These are phyloP conservation scores for Pyricularia sp. DNA, from an alignment of 2,329 filamentous ascomycete genomes.

Conservation along the genomic window DNA sequence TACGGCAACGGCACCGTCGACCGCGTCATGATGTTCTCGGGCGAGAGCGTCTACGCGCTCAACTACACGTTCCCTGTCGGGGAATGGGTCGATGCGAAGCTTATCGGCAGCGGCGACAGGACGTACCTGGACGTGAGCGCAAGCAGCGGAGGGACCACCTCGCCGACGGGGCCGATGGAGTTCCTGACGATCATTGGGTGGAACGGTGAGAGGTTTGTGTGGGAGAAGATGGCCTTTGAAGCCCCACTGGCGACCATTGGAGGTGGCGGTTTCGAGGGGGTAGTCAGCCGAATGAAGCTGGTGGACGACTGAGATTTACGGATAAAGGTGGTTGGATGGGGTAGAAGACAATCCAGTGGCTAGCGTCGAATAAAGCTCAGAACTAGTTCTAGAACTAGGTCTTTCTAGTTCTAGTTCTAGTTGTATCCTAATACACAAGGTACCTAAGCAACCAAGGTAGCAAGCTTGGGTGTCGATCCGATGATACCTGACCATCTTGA, in stretches of 20 bases:
- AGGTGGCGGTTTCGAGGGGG: constrained; percentile 19
- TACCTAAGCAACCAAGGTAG: no score
- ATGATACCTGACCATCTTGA: neutral
- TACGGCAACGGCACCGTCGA: constrained; percentile 14
- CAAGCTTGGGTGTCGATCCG: no score
- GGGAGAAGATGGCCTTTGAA: constrained; percentile 33
- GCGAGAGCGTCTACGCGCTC: constrained; percentile 24
- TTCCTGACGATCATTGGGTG: constrained; percentile 32
- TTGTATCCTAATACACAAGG: neutral
- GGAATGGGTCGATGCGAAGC: constrained; percentile 18
- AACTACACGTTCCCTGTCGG: constrained; percentile 22
- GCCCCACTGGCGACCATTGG: constrained; percentile 30
- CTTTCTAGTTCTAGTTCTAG: no score
- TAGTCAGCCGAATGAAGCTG: constrained; percentile 20
- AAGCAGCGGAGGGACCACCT: constrained; percentile 11
- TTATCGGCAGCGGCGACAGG: constrained; percentile 20
- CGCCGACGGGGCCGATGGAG: constrained; percentile 17
- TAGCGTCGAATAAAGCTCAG: neutral
- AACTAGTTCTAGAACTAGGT: neutral
- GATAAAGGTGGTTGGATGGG: neutral
- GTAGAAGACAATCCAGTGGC: neutral
- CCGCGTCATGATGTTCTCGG: constrained; percentile 25
- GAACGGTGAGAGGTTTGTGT: constrained; percentile 28
- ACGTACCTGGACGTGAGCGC: constrained; percentile 18
- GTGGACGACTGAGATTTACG: neutral